phyloP scores from a whole-genome alignment of 345 rosid genomes.

The Boechera divaricarpa region DNA sequence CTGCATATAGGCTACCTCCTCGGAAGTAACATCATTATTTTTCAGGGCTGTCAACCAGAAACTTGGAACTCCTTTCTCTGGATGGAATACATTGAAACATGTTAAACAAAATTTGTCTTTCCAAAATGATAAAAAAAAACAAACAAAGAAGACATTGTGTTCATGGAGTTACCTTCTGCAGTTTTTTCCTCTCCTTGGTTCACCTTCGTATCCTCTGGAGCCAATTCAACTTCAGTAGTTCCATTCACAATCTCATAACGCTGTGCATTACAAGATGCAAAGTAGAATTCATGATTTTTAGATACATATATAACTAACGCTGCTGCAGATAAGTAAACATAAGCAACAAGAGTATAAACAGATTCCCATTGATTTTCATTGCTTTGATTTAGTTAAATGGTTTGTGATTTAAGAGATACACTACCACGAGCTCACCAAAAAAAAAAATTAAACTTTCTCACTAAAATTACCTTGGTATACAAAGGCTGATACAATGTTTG shows the following conservation, averaged over 20 bases:
- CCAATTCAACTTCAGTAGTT: conserved; percentile 60
- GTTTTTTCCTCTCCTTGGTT: conserved; percentile 59
- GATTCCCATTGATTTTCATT: background rate
- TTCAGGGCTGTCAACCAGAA: conserved; percentile 91
- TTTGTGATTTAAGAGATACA: background rate
- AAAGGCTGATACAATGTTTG: conserved; percentile 77
- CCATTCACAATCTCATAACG: conserved; percentile 86
- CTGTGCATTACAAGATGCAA: conserved; percentile 47
- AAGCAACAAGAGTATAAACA: background rate
- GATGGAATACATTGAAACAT: conserved; percentile 14
- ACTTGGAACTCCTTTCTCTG: conserved; percentile 92
- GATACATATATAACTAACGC: background rate
- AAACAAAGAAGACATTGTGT: background rate
- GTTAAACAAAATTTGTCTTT: background rate
- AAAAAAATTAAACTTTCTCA: background rate
- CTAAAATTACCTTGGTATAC: conserved; percentile 62
- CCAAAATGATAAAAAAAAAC: background rate
- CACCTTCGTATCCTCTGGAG: conserved; percentile 51
- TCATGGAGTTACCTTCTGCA: conserved; percentile 55
- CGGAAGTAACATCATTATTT: conserved; percentile 75
- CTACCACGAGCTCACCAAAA: background rate
- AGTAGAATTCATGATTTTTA: conserved; percentile 16
- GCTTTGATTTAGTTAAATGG: background rate
- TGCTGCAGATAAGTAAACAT: background rate
- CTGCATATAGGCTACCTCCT: conserved; percentile 60